Conservation (phyloP, 805 yeast species). For the Groenewaldozyma salmanticensis region DNA sequence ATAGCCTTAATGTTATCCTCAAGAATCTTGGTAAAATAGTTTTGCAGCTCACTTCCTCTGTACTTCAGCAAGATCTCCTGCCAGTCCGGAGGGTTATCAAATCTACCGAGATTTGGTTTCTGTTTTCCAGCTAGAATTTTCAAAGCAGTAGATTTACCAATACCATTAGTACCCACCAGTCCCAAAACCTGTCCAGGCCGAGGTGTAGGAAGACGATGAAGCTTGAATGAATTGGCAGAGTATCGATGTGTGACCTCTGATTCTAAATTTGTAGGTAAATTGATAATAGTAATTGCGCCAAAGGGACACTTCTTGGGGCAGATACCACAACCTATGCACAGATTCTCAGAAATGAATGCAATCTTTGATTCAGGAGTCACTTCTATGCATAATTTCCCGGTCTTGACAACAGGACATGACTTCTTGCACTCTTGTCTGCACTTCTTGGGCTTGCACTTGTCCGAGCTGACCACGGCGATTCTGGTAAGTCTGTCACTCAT, state of each 20-base stretch:
- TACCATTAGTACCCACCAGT: conserved; percentile 97
- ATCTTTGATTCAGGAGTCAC: conserved; percentile 84
- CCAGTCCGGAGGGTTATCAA: conserved; percentile 97
- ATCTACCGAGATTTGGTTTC: conserved; percentile 91
- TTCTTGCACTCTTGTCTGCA: conserved; percentile 98
- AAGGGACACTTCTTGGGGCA: conserved; percentile 98
- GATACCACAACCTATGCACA: conserved; percentile 99
- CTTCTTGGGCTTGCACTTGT: conserved; percentile 95
- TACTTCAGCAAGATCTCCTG: conserved; percentile 81
- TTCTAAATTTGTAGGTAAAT: conserved; percentile 91
- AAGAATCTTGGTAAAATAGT: conserved; percentile 84
- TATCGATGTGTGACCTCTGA: conserved; percentile 91
- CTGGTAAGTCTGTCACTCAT: conserved; percentile 29
- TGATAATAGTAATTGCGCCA: conserved; percentile 92
- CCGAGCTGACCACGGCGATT: conserved; percentile 92
- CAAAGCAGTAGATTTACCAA: conserved; percentile 95
- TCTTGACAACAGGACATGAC: conserved; percentile 95
- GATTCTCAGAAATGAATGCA: conserved; percentile 85
- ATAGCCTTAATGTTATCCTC: conserved; percentile 95
- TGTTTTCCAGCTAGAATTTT: conserved; percentile 96
- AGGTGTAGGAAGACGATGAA: conserved; percentile 95
- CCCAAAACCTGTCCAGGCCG: conserved; percentile 99
- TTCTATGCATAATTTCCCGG: conserved; percentile 96
- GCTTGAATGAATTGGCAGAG: conserved; percentile 94
- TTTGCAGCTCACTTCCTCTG: conserved; percentile 96